phyloP scores from a whole-genome alignment of 495 filamentous ascomycete genomes.

The Aspergillus wentii region DNA sequence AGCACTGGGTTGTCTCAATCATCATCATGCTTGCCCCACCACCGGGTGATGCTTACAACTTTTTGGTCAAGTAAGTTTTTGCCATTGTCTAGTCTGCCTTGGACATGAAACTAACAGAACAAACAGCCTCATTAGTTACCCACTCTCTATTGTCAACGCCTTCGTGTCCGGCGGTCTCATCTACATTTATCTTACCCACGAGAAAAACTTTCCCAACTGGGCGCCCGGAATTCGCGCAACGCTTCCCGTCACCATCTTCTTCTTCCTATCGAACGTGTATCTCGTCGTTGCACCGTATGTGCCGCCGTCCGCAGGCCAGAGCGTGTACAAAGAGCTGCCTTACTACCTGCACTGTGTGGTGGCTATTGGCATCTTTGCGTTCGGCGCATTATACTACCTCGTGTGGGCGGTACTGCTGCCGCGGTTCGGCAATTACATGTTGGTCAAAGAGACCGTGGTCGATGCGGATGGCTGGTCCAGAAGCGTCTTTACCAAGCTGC shows the following conservation, averaged over 20 bases:
- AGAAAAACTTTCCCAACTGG: constrained; percentile 31
- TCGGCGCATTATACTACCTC: constrained; percentile 52
- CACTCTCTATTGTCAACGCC: constrained; percentile 55
- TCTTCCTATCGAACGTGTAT: constrained; percentile 53
- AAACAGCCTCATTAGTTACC: constrained; percentile 54
- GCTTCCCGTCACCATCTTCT: constrained; percentile 47
- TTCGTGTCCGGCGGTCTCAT: constrained; percentile 54
- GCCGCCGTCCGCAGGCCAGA: constrained; percentile 53
- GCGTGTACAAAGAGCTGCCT: constrained; percentile 57
- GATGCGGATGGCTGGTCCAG: constrained; percentile 51
- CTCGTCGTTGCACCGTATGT: constrained; percentile 61
- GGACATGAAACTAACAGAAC: constrained; percentile 17
- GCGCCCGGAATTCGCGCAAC: constrained; percentile 28
- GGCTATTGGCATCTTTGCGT: constrained; percentile 50
- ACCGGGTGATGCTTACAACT: constrained; percentile 61
- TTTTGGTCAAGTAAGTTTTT: constrained; percentile 50
- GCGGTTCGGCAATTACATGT: constrained; percentile 45
- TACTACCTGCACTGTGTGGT: constrained; percentile 60
- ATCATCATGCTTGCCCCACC: constrained; percentile 60
- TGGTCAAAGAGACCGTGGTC: constrained; percentile 55
- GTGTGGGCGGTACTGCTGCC: constrained; percentile 54
- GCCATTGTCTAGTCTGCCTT: constrained; percentile 10
- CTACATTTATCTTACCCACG: constrained; percentile 50
- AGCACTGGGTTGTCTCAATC: constrained; percentile 56
- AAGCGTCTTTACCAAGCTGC: constrained; percentile 31